These are phyloP conservation scores for Suillus subluteus DNA, from an alignment of 768 basidiomycete species.

Conservation along the genomic window DNA sequence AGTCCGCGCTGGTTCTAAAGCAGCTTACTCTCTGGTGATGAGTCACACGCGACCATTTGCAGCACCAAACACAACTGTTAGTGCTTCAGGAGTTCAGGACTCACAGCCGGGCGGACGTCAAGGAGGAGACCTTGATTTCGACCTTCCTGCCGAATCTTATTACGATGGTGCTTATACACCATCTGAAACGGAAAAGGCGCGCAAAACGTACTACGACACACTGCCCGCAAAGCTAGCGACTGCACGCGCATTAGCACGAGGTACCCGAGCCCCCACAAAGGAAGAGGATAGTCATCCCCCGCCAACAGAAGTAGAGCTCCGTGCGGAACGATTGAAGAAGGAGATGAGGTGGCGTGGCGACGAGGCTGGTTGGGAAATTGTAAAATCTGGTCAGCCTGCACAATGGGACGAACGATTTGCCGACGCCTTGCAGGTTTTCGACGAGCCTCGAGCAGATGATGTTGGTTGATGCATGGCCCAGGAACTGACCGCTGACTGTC, in stretches of 20 bases:
- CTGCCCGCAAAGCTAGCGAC: conserved; percentile 67
- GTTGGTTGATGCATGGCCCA: background rate
- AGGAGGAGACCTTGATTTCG: conserved; percentile 76
- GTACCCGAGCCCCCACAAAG: conserved; percentile 82
- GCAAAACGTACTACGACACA: conserved; percentile 75
- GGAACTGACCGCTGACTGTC: background rate
- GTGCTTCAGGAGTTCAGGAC: conserved; percentile 19
- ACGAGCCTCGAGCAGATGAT: conserved; percentile 36
- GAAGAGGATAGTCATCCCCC: conserved; percentile 80
- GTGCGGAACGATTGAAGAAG: conserved; percentile 86
- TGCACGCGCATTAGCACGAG: conserved; percentile 75
- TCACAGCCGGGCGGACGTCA: conserved; percentile 16
- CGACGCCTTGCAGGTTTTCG: conserved; percentile 63
- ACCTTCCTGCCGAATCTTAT: conserved; percentile 63
- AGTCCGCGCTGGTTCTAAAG: conserved; percentile 80
- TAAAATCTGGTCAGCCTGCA: conserved; percentile 63
- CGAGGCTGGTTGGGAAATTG: conserved; percentile 76
- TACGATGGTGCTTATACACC: conserved; percentile 69
- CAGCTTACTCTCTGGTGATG: conserved; percentile 75
- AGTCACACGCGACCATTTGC: conserved; percentile 63
- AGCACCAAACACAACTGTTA: conserved; percentile 30
- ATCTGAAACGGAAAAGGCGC: conserved; percentile 64
- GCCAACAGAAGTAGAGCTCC: conserved; percentile 85
- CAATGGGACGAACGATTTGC: conserved; percentile 80
- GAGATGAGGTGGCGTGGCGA: conserved; percentile 86